These are phyloP conservation scores for Ustilago hordei DNA, from an alignment of 1,284 basidiomycete genomes.

Conservation along the genomic window DNA sequence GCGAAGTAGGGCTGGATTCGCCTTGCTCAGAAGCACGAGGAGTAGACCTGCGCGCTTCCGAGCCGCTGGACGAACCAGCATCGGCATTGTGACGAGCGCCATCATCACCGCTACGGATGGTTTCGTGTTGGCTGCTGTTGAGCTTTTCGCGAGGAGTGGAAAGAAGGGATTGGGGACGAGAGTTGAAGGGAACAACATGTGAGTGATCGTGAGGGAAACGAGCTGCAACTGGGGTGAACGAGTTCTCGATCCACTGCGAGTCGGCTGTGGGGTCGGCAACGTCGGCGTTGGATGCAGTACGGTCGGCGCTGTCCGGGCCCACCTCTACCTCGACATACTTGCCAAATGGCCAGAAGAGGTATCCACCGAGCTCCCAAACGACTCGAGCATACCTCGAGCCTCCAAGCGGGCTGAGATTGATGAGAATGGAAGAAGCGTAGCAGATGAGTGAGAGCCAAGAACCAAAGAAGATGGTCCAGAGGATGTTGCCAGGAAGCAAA, in stretches of 20 bases:
- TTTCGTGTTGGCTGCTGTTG: constrained; percentile 34
- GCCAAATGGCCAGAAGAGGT: constrained; percentile 97
- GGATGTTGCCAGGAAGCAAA: constrained; percentile 88
- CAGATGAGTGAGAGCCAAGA: constrained; percentile 83
- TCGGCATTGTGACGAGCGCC: constrained; percentile 21
- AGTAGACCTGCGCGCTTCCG: constrained; percentile 36
- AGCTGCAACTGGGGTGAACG: constrained; percentile 61
- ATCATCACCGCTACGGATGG: constrained; percentile 24
- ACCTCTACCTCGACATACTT: constrained; percentile 92
- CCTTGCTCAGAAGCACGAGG: constrained; percentile 33
- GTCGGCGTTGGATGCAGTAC: constrained; percentile 34
- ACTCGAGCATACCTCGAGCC: constrained; percentile 87
- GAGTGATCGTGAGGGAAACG: constrained; percentile 60
- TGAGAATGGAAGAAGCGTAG: constrained; percentile 77
- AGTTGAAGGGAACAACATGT: constrained; percentile 58
- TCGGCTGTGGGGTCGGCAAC: constrained; percentile 19
- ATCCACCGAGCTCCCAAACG: constrained; percentile 92
- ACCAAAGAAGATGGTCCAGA: constrained; percentile 87
- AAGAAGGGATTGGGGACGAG: constrained; percentile 32
- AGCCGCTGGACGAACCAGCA: constrained; percentile 38
- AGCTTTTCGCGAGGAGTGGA: constrained; percentile 32
- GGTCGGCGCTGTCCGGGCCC: constrained; percentile 56
- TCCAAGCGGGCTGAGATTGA: constrained; percentile 81
- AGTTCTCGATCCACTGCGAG: constrained; percentile 71
- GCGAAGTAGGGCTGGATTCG: constrained; percentile 32